Evolutionary conservation across 805 yeast genomes (phyloP).

Genomic region (Wickerhamiella slavikovae): DNA sequence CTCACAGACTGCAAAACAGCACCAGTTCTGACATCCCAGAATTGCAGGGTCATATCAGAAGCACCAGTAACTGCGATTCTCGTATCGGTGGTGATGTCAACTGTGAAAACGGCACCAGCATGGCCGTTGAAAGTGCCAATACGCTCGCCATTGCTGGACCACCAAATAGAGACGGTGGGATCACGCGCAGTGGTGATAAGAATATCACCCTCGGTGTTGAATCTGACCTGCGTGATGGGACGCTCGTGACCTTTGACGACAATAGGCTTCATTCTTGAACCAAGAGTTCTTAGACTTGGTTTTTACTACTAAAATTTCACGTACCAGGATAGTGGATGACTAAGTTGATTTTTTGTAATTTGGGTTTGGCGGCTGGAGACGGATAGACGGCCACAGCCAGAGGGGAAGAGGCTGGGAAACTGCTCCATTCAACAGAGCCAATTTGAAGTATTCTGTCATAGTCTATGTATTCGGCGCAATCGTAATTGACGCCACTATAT

Average conservation of each 20-base stretch:
- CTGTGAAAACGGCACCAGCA: slow-evolving; percentile 86
- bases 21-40: slow-evolving; percentile 74
- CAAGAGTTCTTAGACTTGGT: too few relatives aligned
- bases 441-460: too few relatives aligned
- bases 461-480: too few relatives aligned
- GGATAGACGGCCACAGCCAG: too few relatives aligned
- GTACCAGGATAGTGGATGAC: too few relatives aligned
- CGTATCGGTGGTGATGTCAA: slow-evolving; percentile 62
- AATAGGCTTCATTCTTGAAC: slow-evolving; percentile 13
- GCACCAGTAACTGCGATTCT: slow-evolving; percentile 65
- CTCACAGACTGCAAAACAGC: slow-evolving; percentile 51
- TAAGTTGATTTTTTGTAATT: too few relatives aligned
- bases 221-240: slow-evolving; percentile 89
- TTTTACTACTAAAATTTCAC: too few relatives aligned
- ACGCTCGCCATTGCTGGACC: slow-evolving; percentile 86
- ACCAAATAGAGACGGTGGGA: slow-evolving; percentile 73
- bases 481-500: too few relatives aligned
- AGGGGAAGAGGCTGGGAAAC: too few relatives aligned
- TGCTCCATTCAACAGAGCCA: too few relatives aligned
- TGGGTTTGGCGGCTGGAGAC: too few relatives aligned
- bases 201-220: slow-evolving; percentile 87
- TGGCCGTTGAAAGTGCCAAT: slow-evolving; percentile 82
- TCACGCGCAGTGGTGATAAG: slow-evolving; percentile 86
- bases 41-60: slow-evolving; percentile 68
- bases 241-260: slow-evolving; percentile 80